Evolutionary conservation across 2,329 filamentous ascomycete genomes (phyloP), one percentile per base, ranked within the genome.

Genomic region (Capronia epimyces): DNA sequence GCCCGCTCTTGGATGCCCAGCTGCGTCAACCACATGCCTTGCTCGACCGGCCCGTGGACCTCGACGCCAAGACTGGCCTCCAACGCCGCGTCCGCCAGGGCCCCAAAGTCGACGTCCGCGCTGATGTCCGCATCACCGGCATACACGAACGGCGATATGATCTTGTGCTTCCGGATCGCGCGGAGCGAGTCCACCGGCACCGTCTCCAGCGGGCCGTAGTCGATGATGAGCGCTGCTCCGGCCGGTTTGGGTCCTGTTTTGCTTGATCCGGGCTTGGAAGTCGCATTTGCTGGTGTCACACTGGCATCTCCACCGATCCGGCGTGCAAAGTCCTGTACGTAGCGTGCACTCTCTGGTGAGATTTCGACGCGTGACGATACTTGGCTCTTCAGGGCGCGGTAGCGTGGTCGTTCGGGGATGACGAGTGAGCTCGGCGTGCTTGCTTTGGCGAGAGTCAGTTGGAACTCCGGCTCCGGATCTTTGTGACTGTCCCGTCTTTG

Each of bases 91-190:
- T 97, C 90, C 0, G 89, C 90, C 1, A 98, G 72, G 9, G 85
- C 89, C 0, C 81, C 79, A 65, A 98, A 98, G 68, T 98, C 93
- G 1, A 98, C 93, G 65, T 98, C 91, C 0, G 87, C 91, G 59
- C 84, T 89, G 18, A 98, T 75, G 65, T 98, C 93, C 2, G 94
- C 89, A 21, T 84, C 78, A 0, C 93, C 93, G 0, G 93, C 87
- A 4, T 81, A 75, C 1, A 79, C 76, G 62, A 98, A 89, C 3
- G 93, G 89, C 18, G 83, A 89, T 40, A 95, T 86, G 20, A 78
- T 76, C 20, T 76, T 73, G 71, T 98, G 93, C 12, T 77, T 74
- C 29, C 83, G 80, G 67, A 98, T 97, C 18, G 93, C 93, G 25
- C 93, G 86, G 18, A 98, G 78, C 0, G 89, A 94, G 75, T 95